A percentile compares a stretch with the other conserved stretches of the same genome.
These are phyloP conservation scores for Fomitopsis pinicola DNA, from an alignment of 1,284 basidiomycete species.

Conservation along the genomic window DNA sequence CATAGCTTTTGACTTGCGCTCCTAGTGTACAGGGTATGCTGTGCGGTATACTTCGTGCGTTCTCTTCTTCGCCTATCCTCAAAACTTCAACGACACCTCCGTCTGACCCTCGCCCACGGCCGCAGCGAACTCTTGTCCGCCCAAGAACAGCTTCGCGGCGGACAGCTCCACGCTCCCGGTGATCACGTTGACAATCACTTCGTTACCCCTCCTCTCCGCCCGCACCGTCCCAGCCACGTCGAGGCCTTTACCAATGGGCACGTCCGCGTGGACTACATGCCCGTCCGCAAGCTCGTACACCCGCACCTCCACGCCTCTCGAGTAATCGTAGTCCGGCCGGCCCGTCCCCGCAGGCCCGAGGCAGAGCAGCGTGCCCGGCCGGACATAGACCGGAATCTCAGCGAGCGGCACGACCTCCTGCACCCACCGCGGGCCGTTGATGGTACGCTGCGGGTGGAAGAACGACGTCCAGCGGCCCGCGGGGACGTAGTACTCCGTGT, in stretches of 20 bases:
- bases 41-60: neutral
- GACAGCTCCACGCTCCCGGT: slow-evolving; percentile 20
- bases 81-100: slow-evolving; percentile 13
- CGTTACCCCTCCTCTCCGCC: slow-evolving; percentile 27
- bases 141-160: slow-evolving; percentile 16
- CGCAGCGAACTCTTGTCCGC: slow-evolving; percentile 10
- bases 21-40: neutral
- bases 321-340: slow-evolving; percentile 66
- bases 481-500: slow-evolving; percentile 66
- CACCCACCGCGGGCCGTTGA: slow-evolving; percentile 52
- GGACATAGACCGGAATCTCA: slow-evolving; percentile 66
- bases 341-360: slow-evolving; percentile 51
- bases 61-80: neutral
- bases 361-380: slow-evolving; percentile 49
- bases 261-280: slow-evolving; percentile 34
- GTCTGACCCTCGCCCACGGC: slow-evolving; percentile 10
- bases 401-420: slow-evolving; percentile 52
- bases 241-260: slow-evolving; percentile 40
- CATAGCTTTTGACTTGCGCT: neutral
- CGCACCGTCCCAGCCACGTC: slow-evolving; percentile 35
- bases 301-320: slow-evolving; percentile 45
- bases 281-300: slow-evolving; percentile 50
- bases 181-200: slow-evolving; percentile 27
- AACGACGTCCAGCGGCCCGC: slow-evolving; percentile 67
- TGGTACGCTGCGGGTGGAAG: slow-evolving; percentile 44